A percentile compares a stretch with the other conserved stretches of the same genome.
phyloP scores from a whole-genome alignment of 208 protist genomes.

The Leishmania major region DNA sequence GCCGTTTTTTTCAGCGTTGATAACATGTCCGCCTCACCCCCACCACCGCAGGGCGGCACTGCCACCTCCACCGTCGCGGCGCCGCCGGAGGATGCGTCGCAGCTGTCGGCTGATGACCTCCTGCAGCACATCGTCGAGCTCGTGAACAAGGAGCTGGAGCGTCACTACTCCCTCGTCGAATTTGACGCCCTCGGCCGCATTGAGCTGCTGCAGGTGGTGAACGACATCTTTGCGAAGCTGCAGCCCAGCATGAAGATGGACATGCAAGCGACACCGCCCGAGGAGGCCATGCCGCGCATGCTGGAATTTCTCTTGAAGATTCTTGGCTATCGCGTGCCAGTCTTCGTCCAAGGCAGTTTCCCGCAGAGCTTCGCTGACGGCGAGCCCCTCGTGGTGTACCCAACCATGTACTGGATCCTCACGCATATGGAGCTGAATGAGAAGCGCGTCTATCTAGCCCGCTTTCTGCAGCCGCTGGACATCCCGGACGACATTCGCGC shows the following conservation, averaged over 20 bases:
- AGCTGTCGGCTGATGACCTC: conserved; percentile 67
- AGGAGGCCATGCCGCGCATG: conserved; percentile 63
- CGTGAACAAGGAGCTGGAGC: conserved; percentile 69
- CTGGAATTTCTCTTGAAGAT: conserved; percentile 84
- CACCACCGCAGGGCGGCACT: conserved; percentile 13
- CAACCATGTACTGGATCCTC: conserved; percentile 89
- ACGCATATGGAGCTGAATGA: conserved; percentile 85
- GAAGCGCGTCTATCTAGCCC: conserved; percentile 91
- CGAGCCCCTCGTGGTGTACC: conserved; percentile 87
- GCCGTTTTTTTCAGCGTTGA: neutral
- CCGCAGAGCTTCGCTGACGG: conserved; percentile 71
- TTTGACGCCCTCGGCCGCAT: conserved; percentile 76
- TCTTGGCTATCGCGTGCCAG: conserved; percentile 81
- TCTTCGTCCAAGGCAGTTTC: conserved; percentile 74
- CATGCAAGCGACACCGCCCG: conserved; percentile 43
- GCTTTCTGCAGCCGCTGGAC: conserved; percentile 86
- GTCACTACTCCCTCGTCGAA: conserved; percentile 86
- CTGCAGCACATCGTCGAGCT: conserved; percentile 84
- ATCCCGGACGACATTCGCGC: conserved; percentile 86
- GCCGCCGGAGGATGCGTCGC: conserved; percentile 22
- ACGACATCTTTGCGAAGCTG: conserved; percentile 84
- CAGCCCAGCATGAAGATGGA: conserved; percentile 68
- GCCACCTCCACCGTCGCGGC: conserved; percentile 8
- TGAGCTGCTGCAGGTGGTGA: conserved; percentile 83
- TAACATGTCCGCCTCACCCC: conserved; percentile 21